phyloP scores from a whole-genome alignment of 805 yeast genomes.

The Starmerella lactis-condensi region DNA sequence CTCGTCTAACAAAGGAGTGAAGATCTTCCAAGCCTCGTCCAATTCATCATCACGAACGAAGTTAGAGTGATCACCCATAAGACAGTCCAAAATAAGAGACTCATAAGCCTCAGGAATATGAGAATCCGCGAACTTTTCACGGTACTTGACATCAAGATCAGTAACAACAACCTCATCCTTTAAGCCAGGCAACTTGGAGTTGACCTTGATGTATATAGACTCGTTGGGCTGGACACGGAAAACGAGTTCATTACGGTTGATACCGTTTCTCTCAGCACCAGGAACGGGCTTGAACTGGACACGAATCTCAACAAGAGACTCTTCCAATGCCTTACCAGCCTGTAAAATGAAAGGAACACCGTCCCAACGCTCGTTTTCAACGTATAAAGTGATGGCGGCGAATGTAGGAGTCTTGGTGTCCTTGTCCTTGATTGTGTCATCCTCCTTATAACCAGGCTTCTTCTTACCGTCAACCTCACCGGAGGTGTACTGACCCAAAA shows the following conservation, averaged over 20 bases:
- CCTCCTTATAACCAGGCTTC: slow-evolving; percentile 83
- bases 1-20: slow-evolving; percentile 73
- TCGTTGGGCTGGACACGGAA: slow-evolving; percentile 88
- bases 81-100: slow-evolving; percentile 77
- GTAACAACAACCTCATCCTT: slow-evolving; percentile 66
- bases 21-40: slow-evolving; percentile 79
- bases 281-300: slow-evolving; percentile 79
- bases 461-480: slow-evolving; percentile 53
- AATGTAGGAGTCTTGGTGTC: slow-evolving; percentile 79
- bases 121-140: slow-evolving; percentile 62
- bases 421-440: slow-evolving; percentile 57
- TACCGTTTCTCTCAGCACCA: slow-evolving; percentile 31
- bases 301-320: slow-evolving; percentile 86
- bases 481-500: slow-evolving; percentile 73
- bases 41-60: slow-evolving; percentile 96
- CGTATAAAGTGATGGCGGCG: slow-evolving; percentile 65
- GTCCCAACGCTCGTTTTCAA: slow-evolving; percentile 91
- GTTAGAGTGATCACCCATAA: slow-evolving; percentile 86
- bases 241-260: slow-evolving; percentile 83
- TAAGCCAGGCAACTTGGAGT: slow-evolving; percentile 85
- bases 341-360: slow-evolving; percentile 91
- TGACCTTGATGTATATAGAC: slow-evolving; percentile 82
- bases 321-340: slow-evolving; percentile 96
- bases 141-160: slow-evolving; percentile 77
- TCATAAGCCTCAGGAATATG: slow-evolving; percentile 98